Evolutionary conservation across 106 monocot genomes (phyloP).

Genomic region (Platanthera zijinensis): DNA sequence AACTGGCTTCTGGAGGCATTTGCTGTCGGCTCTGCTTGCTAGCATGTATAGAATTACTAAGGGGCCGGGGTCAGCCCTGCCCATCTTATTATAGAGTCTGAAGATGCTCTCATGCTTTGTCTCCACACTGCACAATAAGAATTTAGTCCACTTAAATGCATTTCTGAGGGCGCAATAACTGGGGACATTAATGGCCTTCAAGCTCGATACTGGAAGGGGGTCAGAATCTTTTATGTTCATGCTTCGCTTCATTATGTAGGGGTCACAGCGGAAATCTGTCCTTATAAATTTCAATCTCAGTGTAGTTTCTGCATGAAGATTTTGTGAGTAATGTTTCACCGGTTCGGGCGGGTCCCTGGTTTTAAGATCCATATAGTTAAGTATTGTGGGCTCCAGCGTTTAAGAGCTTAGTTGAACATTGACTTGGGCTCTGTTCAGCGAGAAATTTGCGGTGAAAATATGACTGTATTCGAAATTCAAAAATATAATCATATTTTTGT

Average conservation of each 20-base stretch:
- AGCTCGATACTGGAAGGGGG: too few species aligned
- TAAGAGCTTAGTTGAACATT: too few species aligned
- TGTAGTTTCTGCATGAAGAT: background rate
- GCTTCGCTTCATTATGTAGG: background rate
- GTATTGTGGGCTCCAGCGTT: too few species aligned
- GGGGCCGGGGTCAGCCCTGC: background rate
- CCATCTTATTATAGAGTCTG: background rate
- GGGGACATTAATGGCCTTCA: slow-evolving; percentile 1
- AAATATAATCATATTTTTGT: too few species aligned
- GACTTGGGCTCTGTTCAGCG: too few species aligned
- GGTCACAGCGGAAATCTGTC: background rate
- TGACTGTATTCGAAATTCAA: too few species aligned
- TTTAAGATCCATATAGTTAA: too few species aligned
- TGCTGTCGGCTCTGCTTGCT: background rate
- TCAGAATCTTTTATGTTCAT: background rate
- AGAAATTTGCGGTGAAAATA: too few species aligned
- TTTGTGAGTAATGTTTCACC: too few species aligned
- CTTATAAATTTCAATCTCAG: too few species aligned
- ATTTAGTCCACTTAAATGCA: background rate
- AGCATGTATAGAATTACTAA: background rate
- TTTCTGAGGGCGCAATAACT: background rate
- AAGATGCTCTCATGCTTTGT: slow-evolving; percentile 1
- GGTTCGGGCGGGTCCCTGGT: too few species aligned
- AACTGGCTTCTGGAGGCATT: background rate
- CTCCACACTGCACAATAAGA: too few species aligned